phyloP scores from a whole-genome alignment of 768 basidiomycete species.

The Boletus insuetus region DNA sequence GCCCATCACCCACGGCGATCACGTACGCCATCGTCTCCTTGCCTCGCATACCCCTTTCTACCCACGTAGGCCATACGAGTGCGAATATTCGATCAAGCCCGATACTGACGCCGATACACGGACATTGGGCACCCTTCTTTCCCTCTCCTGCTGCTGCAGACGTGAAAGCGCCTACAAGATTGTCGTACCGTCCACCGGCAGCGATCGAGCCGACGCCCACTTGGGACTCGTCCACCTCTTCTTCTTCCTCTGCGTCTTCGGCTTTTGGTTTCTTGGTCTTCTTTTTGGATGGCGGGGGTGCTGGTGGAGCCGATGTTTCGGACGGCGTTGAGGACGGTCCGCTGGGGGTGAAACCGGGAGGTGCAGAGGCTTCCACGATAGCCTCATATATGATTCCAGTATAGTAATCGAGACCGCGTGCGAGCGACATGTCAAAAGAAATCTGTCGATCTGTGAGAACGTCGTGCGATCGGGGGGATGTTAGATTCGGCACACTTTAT shows the following conservation, averaged over 20 bases:
- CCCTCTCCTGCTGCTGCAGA: conserved; percentile 73
- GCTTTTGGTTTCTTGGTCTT: conserved; percentile 41
- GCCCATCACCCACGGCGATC: conserved; percentile 85
- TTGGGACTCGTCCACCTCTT: conserved; percentile 88
- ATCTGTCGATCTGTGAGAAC: conserved; percentile 47
- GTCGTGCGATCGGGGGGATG: background rate
- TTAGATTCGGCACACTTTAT: conserved; percentile 53
- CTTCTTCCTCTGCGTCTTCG: conserved; percentile 54
- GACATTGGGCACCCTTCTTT: conserved; percentile 65
- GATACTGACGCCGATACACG: conserved; percentile 91
- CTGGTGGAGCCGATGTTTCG: conserved; percentile 21
- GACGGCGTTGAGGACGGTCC: conserved; percentile 39
- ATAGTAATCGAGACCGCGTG: conserved; percentile 98
- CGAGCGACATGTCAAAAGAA: conserved; percentile 94
- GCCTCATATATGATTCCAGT: conserved; percentile 99
- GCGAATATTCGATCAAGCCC: conserved; percentile 94
- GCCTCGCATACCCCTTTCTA: conserved; percentile 71
- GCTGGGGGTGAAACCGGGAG: conserved; percentile 69
- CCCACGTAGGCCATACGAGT: conserved; percentile 84
- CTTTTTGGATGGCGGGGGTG: conserved; percentile 33
- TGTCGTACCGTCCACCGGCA: conserved; percentile 97
- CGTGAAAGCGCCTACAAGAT: conserved; percentile 90
- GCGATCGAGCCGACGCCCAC: conserved; percentile 99
- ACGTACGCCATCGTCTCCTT: conserved; percentile 96
- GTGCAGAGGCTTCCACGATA: conserved; percentile 88